phyloP scores from a whole-genome alignment of 305 asterid species.

The Fraxinus xanthoxyloides region DNA sequence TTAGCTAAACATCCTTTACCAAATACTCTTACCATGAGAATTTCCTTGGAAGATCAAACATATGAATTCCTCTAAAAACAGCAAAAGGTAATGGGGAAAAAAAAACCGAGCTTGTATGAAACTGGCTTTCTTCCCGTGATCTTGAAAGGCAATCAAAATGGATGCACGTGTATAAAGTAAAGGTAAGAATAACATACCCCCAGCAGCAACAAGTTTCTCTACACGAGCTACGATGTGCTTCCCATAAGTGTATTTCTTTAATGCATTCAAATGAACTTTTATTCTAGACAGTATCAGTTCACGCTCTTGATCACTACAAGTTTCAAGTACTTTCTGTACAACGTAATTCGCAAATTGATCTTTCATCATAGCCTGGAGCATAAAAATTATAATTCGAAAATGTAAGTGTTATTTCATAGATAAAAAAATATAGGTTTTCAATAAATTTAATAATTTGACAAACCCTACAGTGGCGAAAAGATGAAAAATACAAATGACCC shows the following conservation, averaged over 20 bases:
- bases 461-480: not conserved
- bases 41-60: not conserved
- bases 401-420: not conserved
- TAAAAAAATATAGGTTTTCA: not conserved
- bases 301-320: constrained; percentile 66
- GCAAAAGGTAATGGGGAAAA: not conserved
- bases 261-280: constrained; percentile 64
- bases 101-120: not conserved
- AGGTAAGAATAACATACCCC: constrained; percentile 32
- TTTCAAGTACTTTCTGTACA: constrained; percentile 68
- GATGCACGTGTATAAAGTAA: not conserved
- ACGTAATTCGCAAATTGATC: constrained; percentile 68
- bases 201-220: constrained; percentile 72
- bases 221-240: constrained; percentile 73
- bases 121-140: not conserved
- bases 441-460: not conserved
- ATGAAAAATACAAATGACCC: not conserved
- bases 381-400: not conserved
- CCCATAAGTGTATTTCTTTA: constrained; percentile 65
- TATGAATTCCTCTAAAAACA: not conserved
- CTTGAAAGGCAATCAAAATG: not conserved
- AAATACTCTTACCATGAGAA: not conserved
- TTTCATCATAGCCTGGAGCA: constrained; percentile 69
- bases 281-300: constrained; percentile 61
- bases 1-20: not conserved